phyloP scores from a whole-genome alignment of 352 stramenopile species.

The Globisporangium spiculum region DNA sequence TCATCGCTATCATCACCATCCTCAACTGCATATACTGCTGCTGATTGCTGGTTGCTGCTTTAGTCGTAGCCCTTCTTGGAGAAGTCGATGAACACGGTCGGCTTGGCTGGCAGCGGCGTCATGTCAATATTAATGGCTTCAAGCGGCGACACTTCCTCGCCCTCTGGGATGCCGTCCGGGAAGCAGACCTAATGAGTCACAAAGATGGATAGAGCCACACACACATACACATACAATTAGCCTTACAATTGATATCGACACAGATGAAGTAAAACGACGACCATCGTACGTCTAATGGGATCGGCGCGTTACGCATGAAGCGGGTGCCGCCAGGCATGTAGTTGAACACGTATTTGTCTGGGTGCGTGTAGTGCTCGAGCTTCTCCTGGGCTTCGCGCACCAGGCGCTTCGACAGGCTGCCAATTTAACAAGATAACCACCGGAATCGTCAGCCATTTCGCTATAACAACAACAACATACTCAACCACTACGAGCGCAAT shows the following conservation, averaged over 20 bases:
- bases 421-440: constrained; percentile 23
- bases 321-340: constrained; percentile 98
- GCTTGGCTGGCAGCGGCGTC: constrained; percentile 73
- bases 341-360: constrained; percentile 96
- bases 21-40: not conserved
- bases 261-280: not conserved
- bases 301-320: constrained; percentile 98
- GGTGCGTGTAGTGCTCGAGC: constrained; percentile 93
- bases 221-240: not conserved
- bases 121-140: constrained; percentile 88
- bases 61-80: constrained; percentile 88
- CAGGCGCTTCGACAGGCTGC: constrained; percentile 72
- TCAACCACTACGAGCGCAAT: not conserved
- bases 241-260: not conserved
- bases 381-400: constrained; percentile 92
- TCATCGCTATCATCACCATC: not conserved
- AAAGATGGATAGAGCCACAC: not conserved
- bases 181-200: constrained; percentile 70
- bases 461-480: not conserved
- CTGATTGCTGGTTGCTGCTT: constrained; percentile 8
- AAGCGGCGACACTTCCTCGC: constrained; percentile 78
- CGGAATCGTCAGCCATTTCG: constrained; percentile 21
- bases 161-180: constrained; percentile 84
- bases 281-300: constrained; percentile 88
- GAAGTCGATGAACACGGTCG: constrained; percentile 81